Evolutionary conservation across 148 eudicot species (phyloP), one percentile per base, ranked within the genome.

Genomic region (Vaccinium corymbosum): DNA sequence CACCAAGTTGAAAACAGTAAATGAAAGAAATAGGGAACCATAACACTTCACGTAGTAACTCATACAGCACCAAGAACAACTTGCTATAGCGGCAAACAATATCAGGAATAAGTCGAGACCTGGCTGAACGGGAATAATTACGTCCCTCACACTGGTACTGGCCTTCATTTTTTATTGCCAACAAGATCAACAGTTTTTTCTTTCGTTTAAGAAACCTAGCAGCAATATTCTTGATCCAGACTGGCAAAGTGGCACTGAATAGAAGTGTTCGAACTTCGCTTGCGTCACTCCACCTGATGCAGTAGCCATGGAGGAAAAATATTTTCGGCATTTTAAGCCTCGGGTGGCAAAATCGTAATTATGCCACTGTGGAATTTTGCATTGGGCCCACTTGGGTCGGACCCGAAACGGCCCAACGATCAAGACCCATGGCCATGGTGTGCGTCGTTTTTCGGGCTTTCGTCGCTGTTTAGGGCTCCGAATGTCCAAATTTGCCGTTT

Each of bases 91-190:
- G 92, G 71, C 92, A 93, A 85, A 96, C 94, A 73, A 96, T 89
- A 86, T 96, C 99, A 78, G 99, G 99, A 85, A 96, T 94, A 78
- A 96, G 91, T 83, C 93, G 92, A 32, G 92, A 74, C 89, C 94
- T 91, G 35, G 98, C 99, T 61, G 92, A 84, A 81, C 82, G 8
- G 99, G 98, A 61, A 96, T 89, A 27, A 92, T 95, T 82, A 94
- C 90, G 88, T 96, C 98, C 85, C 99, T 91, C 57, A 96, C 95
- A 88, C 72, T 93, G 76, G 88, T 91, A 87, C 98, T 92, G 61
- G 99, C 99, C 89, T 96, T 96, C 98, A 96, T 94, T 86, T 91
- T 93, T 88, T 96, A 89, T 93, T 91, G 78, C 99, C 94, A 79
- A 97, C 97, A 84, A 97, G 98, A 89, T 97, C 99, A 17, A 93